Base-by-base conservation (phyloP, 306 rosid species). In the Lathyrus sativus region DNA sequence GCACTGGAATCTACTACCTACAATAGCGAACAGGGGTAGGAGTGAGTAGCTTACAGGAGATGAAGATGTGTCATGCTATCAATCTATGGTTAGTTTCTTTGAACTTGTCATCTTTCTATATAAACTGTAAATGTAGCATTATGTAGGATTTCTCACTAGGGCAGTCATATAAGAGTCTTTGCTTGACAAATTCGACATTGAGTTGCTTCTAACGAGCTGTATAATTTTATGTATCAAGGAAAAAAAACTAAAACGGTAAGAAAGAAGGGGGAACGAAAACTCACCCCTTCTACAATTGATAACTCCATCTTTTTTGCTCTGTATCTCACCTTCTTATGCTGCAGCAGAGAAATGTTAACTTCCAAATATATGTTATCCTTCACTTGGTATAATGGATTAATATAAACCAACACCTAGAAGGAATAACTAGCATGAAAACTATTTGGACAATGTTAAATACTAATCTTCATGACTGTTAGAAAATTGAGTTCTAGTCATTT, bases 51-150 rank as follows among this genome's bases (percentile, higher is more conserved):
- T 78, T 78, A 62, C 85, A 19, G 79, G 76, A 55, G 84, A 82
- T 76, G 92, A 76, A 70, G 78, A 80, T 81, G 88, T 50, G 17
- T 66, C 73, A 35, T 74, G 60, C 53, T 63, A 57, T 71, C 85
- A 76, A 55, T 81, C 90, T 58, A 76, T 46, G 80, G 96, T 92
- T 68, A 79, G 89, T 82, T 67, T 74, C 77, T 69, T 46, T 67
- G 56, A 71, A 39, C 70, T 66, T 62, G n/a, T 50, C 70, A 67
- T 58, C 7, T 50, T 75, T 50, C 70, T 65, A 17, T 15, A 11
- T 15, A 31, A 12, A 43, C 70, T 58, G 49, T 44, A 11, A 42
- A 58, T 14, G 24, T 29, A 49, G 43, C 7, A 50, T 65, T 43
- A 17, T 19, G 65, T 39, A 8, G 49, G 26, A 29, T 61, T 39